Base-by-base conservation (phyloP, 1,284 basidiomycete species). In the Malassezia obtusa region DNA sequence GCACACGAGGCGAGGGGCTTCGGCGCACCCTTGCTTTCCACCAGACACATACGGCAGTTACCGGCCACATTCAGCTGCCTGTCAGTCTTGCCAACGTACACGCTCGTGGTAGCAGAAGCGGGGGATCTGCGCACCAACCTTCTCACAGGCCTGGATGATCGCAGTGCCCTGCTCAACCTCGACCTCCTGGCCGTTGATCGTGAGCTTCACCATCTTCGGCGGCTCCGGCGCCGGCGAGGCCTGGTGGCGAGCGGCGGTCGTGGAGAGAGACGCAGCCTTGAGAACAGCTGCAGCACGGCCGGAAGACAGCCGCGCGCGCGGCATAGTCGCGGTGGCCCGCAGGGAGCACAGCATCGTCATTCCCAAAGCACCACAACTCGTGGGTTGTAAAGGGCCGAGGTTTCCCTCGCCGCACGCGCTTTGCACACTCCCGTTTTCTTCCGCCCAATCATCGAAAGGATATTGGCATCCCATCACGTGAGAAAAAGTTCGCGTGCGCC, bases 81-180 rank as follows among this genome's bases (percentile, higher is more conserved):
- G 21, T 15, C 10, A 25, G 21, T 17, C 10, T 15, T 2, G n/a
- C n/a, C 12, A 11, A 59, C 57, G 25, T 39, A 61, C 84, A 82
- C 85, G 81, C 75, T 92, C 89, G 79, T 91, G 89, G 77, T 91
- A 92, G 75, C 89, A 92, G 77, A 91, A 91, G 64, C 88, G 66
- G 1, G 76, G 76, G 36, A 77, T 73, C 64, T 71, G 62, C 33
- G 61, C 62, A 36, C 69, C 68, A 4, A 69, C 68, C 55, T 64
- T 65, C 47, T 78, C 79, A 76, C 92, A 96, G 52, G 92, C 92
- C 78, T 96, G 92, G 75, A 96, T 95, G 65, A 98, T 80, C 22
- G 91, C 62, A 21, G 71, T 69, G 5, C 70, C 70, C 54, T 71
- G 68, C 57, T 62, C 64, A 17, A 73, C 70, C 57, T 71, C 68